These are phyloP conservation scores for Buxus sempervirens DNA, from an alignment of 164 flowering plant species.

Conservation along the genomic window DNA sequence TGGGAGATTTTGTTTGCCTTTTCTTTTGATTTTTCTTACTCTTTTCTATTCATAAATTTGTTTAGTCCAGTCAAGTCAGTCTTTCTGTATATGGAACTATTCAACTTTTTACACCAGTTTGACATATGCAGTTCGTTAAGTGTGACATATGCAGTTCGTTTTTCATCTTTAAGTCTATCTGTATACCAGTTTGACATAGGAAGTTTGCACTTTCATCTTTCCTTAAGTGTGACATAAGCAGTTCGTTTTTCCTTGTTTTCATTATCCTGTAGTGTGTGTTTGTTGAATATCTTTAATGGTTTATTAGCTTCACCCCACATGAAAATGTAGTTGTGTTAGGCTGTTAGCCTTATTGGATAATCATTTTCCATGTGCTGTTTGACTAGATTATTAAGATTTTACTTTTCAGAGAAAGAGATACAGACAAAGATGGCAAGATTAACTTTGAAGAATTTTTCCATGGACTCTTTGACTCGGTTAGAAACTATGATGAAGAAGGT, in stretches of 20 bases:
- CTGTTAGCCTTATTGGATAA: not conserved
- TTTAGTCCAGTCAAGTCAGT: not conserved
- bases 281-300: not conserved
- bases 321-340: not conserved
- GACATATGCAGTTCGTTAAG: not conserved
- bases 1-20: not conserved
- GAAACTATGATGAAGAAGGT: slow-evolving; percentile 72
- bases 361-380: not conserved
- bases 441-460: slow-evolving; percentile 89
- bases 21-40: not conserved
- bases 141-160: not conserved
- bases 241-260: not conserved
- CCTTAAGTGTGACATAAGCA: not conserved
- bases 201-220: too few relatives aligned
- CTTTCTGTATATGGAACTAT: not conserved
- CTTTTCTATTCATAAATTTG: not conserved
- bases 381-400: slow-evolving; percentile 5
- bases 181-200: not conserved
- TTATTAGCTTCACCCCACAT: not conserved
- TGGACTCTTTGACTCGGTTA: slow-evolving; percentile 90
- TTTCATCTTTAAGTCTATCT: too few relatives aligned
- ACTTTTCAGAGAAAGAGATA: slow-evolving; percentile 75
- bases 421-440: slow-evolving; percentile 87
- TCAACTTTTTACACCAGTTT: not conserved
- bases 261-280: not conserved